A percentile compares a stretch with the other conserved stretches of the same genome.
These are phyloP conservation scores for Candida xyloterini DNA, from an alignment of 805 yeast genomes.

Conservation along the genomic window DNA sequence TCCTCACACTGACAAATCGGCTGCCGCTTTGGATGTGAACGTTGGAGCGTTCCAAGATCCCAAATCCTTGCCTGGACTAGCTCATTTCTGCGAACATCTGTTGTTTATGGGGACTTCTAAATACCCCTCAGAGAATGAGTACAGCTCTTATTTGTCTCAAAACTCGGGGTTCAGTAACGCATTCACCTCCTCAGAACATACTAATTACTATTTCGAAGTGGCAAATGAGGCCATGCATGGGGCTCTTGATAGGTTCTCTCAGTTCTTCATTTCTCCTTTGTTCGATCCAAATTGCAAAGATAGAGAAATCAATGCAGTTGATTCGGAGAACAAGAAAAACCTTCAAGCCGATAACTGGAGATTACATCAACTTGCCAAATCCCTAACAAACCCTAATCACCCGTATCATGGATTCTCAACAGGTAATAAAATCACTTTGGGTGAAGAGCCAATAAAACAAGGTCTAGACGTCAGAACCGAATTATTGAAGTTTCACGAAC, in stretches of 20 bases:
- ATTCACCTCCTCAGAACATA: conserved; percentile 82
- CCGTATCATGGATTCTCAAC: conserved; percentile 89
- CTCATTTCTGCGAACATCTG: conserved; percentile 74
- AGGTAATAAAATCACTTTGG: conserved; percentile 77
- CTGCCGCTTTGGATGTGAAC: conserved; percentile 76
- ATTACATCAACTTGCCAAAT: conserved; percentile 76
- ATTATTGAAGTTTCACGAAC: conserved; percentile 67
- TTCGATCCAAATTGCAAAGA: conserved; percentile 74
- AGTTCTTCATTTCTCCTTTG: conserved; percentile 84
- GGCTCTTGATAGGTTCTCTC: conserved; percentile 89
- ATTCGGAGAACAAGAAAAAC: conserved; percentile 93
- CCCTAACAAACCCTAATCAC: conserved; percentile 67
- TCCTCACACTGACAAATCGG: conserved; percentile 67
- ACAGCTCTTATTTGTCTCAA: conserved; percentile 67
- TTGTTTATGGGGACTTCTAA: conserved; percentile 77
- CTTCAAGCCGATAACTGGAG: conserved; percentile 90
- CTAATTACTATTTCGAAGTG: conserved; percentile 88
- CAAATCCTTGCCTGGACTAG: conserved; percentile 62
- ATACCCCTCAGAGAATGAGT: conserved; percentile 73
- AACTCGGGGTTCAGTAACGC: conserved; percentile 93
- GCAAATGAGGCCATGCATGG: conserved; percentile 74
- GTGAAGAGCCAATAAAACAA: conserved; percentile 53
- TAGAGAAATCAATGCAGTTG: conserved; percentile 91
- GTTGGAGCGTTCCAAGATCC: conserved; percentile 76
- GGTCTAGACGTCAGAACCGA: conserved; percentile 80